Evolutionary conservation across 257 asterid species (phyloP).

Genomic region (Orobanche coerulescens): DNA sequence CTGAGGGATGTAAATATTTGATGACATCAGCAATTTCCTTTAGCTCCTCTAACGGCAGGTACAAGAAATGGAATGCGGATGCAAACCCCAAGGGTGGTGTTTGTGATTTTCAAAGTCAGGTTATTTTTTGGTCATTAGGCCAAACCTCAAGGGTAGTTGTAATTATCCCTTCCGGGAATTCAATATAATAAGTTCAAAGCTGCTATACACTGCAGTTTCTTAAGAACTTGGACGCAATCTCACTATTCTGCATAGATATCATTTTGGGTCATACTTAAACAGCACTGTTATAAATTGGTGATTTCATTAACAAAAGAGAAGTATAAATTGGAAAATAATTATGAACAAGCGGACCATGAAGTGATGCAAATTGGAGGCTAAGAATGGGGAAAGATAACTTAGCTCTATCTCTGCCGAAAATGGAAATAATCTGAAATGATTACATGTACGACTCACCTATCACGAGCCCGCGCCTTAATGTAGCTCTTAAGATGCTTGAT

Average conservation of each 20-base stretch:
- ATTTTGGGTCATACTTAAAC: not conserved
- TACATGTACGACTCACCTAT: conserved; percentile 36
- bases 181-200: too few relatives aligned
- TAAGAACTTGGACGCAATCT: not conserved
- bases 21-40: too few relatives aligned
- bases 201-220: not conserved
- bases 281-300: not conserved
- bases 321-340: not conserved
- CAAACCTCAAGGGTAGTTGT: not conserved
- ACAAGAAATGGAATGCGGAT: too few relatives aligned
- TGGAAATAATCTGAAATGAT: not conserved
- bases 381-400: not conserved
- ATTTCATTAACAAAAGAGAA: not conserved
- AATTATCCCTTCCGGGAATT: too few relatives aligned
- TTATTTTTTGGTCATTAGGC: not conserved
- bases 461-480: conserved; percentile 72
- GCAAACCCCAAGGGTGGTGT: too few relatives aligned
- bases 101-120: too few relatives aligned
- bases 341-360: conserved; percentile 1
- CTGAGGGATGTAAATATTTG: too few relatives aligned
- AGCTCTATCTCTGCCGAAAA: conserved; percentile 5
- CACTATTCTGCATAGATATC: not conserved
- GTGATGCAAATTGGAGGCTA: not conserved
- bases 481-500: conserved; percentile 80
- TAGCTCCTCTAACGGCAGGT: too few relatives aligned